A percentile compares a stretch with the other conserved stretches of the same genome.
phyloP scores from a whole-genome alignment of 1,284 basidiomycete genomes.

The Pseudozyma sp. region DNA sequence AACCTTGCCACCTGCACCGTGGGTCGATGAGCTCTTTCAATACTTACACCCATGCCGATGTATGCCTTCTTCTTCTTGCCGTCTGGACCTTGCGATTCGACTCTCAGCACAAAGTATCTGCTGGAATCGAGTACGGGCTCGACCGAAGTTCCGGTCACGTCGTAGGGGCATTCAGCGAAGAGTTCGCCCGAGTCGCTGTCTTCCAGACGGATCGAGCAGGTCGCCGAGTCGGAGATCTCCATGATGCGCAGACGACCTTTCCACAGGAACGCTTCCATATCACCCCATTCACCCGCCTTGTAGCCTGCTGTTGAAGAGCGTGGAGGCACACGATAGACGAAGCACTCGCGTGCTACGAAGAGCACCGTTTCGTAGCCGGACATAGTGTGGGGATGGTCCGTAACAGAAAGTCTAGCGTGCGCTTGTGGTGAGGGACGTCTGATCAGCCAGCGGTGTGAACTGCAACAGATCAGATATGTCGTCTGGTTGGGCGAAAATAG shows the following conservation, averaged over 20 bases:
- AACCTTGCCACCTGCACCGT: not conserved
- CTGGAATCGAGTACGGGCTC: constrained; percentile 96
- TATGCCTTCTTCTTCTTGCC: constrained; percentile 60
- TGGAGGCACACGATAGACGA: constrained; percentile 75
- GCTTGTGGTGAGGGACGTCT: too few species aligned
- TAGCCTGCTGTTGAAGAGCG: constrained; percentile 76
- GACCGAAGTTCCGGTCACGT: constrained; percentile 80
- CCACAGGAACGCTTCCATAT: constrained; percentile 83
- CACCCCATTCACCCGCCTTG: constrained; percentile 73
- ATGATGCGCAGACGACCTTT: constrained; percentile 87
- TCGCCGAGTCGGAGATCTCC: constrained; percentile 71
- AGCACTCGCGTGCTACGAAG: constrained; percentile 85
- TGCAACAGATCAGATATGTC: too few species aligned
- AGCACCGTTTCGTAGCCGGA: constrained; percentile 79
- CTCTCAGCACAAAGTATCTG: constrained; percentile 91
- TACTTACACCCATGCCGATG: constrained; percentile 66
- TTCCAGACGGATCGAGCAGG: constrained; percentile 64
- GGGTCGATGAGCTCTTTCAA: not conserved
- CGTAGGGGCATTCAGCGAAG: constrained; percentile 92
- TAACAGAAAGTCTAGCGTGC: too few species aligned
- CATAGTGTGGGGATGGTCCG: constrained; percentile 7
- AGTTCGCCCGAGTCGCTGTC: constrained; percentile 72
- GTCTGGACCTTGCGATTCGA: constrained; percentile 71
- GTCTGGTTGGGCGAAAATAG: not conserved
- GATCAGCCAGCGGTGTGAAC: too few species aligned